A percentile compares a stretch with the other conserved stretches of the same genome.
Conservation (phyloP, 257 asterid species). For the Schizonepeta tenuifolia region DNA sequence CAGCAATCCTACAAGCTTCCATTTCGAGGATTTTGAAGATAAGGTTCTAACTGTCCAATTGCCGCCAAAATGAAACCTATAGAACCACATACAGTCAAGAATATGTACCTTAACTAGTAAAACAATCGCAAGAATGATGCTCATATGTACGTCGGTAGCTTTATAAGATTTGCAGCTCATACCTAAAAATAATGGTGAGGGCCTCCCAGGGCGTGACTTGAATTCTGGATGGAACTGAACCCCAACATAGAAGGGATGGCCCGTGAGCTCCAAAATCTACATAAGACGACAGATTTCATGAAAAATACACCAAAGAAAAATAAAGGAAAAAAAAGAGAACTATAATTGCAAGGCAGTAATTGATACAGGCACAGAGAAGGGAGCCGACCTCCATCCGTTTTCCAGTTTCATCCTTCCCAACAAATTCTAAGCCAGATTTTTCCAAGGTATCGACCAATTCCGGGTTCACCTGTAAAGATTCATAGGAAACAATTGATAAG, state of each 20-base stretch:
- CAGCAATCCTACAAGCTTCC: constrained; percentile 49
- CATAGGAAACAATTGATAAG: constrained; percentile 19
- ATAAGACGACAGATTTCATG: constrained; percentile 23
- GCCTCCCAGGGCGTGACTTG: constrained; percentile 91
- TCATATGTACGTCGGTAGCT: background rate
- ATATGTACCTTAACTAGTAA: background rate
- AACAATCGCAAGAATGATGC: no score
- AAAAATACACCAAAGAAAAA: constrained; percentile 12
- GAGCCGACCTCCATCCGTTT: constrained; percentile 88
- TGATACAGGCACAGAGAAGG: constrained; percentile 20
- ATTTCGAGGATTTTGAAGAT: constrained; percentile 55
- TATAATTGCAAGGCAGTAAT: background rate
- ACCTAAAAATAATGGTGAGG: constrained; percentile 84
- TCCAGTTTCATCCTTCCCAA: constrained; percentile 91
- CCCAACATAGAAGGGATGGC: constrained; percentile 85
- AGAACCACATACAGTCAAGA: background rate
- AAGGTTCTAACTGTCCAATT: constrained; percentile 46
- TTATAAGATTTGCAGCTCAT: constrained; percentile 19
- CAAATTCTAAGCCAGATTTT: constrained; percentile 82
- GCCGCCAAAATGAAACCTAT: constrained; percentile 68
- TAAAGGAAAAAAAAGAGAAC: no score
- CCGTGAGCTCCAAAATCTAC: constrained; percentile 75
- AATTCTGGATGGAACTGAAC: constrained; percentile 96
- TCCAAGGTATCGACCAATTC: constrained; percentile 66
- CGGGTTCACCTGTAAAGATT: constrained; percentile 80